Evolutionary conservation across 768 basidiomycete genomes (phyloP), one percentile per base, ranked within the genome.

Genomic region (Trametes gibbosa): DNA sequence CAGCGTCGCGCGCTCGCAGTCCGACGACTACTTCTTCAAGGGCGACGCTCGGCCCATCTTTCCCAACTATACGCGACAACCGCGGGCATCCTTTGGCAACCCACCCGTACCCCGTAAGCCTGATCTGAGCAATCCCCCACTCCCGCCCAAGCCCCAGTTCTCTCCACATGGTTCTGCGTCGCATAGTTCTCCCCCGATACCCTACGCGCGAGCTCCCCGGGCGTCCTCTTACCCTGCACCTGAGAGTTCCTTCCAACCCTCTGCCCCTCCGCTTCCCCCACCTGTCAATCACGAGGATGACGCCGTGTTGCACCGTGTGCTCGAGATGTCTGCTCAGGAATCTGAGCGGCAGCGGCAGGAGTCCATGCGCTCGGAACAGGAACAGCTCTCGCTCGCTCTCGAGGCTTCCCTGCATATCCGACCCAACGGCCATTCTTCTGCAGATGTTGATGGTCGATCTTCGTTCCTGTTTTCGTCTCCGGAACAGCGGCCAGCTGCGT

Each of bases 371-470:
- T 69, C 69, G 58, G 88, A 91, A 67, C 86, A 89, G 57, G 83
- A 84, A 29, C 85, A 90, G 42, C 74, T 91, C 14, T 82, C 81
- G 21, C 77, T 77, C 61, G 90, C 88, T 0, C 64, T 92, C 57
- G 78, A 82, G 63, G 79, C 79, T 58, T 87, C 86, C 1, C 61
- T 78, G 65, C 50, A 34, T 16, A 39, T 61, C 23, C 37, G 34
- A 8, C 35, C 49, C 16, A 32, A 32, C 29, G 10, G 10, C 29
- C 41, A n/a, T 16, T 34, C 21, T 39, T 47, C 25, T 17, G 29
- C 61, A 19, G 56, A 43, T 7, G 35, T 40, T 45, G 54, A 61
- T 39, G 42, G 59, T 5, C 32, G 43, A 50, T 51, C 50, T n/a
- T 40, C 49, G 17, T 37, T 56, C 63, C 24, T 59, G 49, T 24